These are phyloP conservation scores for Phytophthora colocasiae DNA, from an alignment of 352 stramenopile species.

Conservation along the genomic window DNA sequence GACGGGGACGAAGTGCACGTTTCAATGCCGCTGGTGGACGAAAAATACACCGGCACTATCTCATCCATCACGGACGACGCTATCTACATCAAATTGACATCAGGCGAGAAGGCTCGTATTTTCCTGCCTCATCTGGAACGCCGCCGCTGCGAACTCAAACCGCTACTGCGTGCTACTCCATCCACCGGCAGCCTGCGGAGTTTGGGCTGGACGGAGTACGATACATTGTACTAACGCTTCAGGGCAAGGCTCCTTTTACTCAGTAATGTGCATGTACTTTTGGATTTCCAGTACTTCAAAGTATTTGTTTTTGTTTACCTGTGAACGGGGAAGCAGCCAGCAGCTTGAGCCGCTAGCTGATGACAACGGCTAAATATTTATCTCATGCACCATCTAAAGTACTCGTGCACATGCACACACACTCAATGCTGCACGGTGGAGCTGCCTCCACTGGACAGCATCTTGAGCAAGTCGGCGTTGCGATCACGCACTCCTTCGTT, in stretches of 20 bases:
- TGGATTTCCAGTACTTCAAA: constrained; percentile 15
- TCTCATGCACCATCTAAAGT: constrained; percentile 5
- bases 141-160: constrained; percentile 69
- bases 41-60: constrained; percentile 83
- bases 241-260: constrained; percentile 12
- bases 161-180: constrained; percentile 59
- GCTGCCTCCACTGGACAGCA: constrained; percentile 52
- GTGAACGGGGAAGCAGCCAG: constrained; percentile 3
- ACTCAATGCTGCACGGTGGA: constrained; percentile 33
- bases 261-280: constrained; percentile 35
- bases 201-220: constrained; percentile 69
- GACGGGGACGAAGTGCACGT: constrained; percentile 84
- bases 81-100: constrained; percentile 74
- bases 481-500: constrained; percentile 18
- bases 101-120: constrained; percentile 71
- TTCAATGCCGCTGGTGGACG: constrained; percentile 63
- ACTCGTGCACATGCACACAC: constrained; percentile 11
- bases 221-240: constrained; percentile 54
- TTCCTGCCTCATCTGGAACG: constrained; percentile 60
- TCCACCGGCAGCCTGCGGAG: constrained; percentile 57
- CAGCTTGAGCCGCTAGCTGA: background rate
- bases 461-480: constrained; percentile 57
- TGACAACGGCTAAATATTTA: constrained; percentile 37
- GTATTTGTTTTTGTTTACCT: constrained; percentile 31
- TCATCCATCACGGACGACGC: constrained; percentile 75